phyloP scores from a whole-genome alignment of 1,284 basidiomycete genomes.

The Waitea zeae region DNA sequence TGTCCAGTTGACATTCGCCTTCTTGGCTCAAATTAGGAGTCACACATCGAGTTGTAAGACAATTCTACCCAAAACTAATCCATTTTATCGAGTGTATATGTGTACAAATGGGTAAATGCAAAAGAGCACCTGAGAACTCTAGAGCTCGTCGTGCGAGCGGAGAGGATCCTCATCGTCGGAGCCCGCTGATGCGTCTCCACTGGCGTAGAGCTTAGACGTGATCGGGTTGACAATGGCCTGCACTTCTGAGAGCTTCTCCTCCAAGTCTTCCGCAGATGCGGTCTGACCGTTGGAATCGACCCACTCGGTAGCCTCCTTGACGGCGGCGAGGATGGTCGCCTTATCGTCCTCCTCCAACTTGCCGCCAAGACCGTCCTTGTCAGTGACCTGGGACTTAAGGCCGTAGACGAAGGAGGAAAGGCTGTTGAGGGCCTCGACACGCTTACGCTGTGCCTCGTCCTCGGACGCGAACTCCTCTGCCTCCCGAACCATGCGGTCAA shows the following conservation, averaged over 20 bases:
- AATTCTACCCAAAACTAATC: no score
- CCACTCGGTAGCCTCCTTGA: conserved; percentile 90
- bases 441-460: conserved; percentile 78
- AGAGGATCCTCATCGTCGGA: conserved; percentile 36
- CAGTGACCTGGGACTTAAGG: conserved; percentile 73
- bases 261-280: conserved; percentile 76
- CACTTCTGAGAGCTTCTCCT: conserved; percentile 70
- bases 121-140: no score
- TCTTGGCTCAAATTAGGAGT: no score
- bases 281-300: conserved; percentile 66
- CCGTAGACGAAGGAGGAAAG: conserved; percentile 69
- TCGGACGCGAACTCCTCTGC: conserved; percentile 83
- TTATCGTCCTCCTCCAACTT: conserved; percentile 82
- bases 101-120: no score
- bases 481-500: conserved; percentile 83
- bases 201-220: conserved; percentile 62
- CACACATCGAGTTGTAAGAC: no score
- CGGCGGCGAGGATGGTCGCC: conserved; percentile 64
- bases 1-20: no score
- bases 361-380: conserved; percentile 81
- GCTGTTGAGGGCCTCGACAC: conserved; percentile 73
- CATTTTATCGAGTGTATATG: no score
- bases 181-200: conserved; percentile 12
- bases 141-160: conserved; percentile 56
- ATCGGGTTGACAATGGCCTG: conserved; percentile 46